Evolutionary conservation across 305 asterid species (phyloP), one percentile per base, ranked within the genome.

Genomic region (Rubia balearica): DNA sequence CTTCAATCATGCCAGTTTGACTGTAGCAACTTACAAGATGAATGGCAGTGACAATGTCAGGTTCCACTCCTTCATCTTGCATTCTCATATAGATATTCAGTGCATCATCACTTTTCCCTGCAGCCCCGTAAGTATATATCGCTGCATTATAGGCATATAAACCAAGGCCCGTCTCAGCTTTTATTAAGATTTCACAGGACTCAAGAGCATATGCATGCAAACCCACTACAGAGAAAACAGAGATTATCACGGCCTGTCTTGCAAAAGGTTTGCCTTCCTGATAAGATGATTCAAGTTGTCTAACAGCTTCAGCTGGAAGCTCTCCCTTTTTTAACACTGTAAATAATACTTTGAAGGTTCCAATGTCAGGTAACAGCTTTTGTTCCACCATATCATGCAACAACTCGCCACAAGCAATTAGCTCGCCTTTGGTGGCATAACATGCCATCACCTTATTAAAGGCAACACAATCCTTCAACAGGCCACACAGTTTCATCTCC

Each of bases 1-100:
- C 97, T 83, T 93, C 97, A 65, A 88, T 80, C 91, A 90, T 88
- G 59, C 98, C 92, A 16, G 91, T 92, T 81, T 86, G 83, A 49
- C 96, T 96, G 33, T 93, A 93, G 79, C 98, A 93, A 55, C 76
- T 79, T 16, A 88, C 96, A 16, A 93, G 92, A 81, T 78, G 80
- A 53, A 93, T 75, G 70, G 79, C 73, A 1, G 97, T 93, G 60
- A 93, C 92, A 38, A 86, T 66, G 64, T 93, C 96, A 3, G 98
- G 94, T 80, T 91, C 79, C 16, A 91, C 72, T 43, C 97, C 97
- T 56, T 83, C 91, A 40, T 88, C 96, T 77, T 88, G 96, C 96
- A 93, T 91, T 77, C 81, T 84, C 97, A 89, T 88, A 80, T 83
- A 91, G 81, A 91, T 80, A 61, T 83, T 91, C 78, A 93, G 77